Evolutionary conservation across 2,329 filamentous ascomycete species (phyloP).

Genomic region (Penicillium sp.): DNA sequence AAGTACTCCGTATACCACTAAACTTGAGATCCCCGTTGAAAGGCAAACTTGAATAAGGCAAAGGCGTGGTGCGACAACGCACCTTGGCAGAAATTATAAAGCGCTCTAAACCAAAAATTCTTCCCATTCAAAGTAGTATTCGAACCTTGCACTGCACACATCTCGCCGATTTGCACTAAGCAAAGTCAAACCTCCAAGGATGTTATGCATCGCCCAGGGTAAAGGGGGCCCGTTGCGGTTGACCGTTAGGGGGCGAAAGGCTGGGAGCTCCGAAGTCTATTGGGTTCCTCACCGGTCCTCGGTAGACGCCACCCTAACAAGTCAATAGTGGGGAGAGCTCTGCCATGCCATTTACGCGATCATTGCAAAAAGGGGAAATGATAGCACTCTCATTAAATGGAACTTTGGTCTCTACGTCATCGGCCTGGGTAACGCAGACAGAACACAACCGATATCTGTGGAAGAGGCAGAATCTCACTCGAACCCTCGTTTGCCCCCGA

Average conservation of each 20-base stretch:
- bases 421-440: neutral
- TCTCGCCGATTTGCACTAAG: neutral
- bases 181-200: slow-evolving; percentile 9
- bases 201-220: slow-evolving; percentile 22
- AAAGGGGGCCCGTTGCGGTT: slow-evolving; percentile 18
- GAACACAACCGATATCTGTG: neutral
- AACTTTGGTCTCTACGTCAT: neutral
- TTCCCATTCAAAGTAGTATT: neutral
- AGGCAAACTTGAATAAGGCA: neutral
- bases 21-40: neutral
- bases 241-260: slow-evolving; percentile 19
- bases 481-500: neutral
- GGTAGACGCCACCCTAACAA: neutral
- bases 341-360: neutral
- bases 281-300: slow-evolving; percentile 9
- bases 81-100: slow-evolving; percentile 1
- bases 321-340: neutral
- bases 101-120: neutral
- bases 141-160: neutral
- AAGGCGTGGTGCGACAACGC: neutral
- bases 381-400: neutral
- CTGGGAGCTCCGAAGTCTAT: slow-evolving; percentile 4
- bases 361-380: neutral
- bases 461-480: neutral
- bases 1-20: slow-evolving; percentile 11